phyloP scores from a whole-genome alignment of 345 rosid genomes.

The Hypericum androsaemum region DNA sequence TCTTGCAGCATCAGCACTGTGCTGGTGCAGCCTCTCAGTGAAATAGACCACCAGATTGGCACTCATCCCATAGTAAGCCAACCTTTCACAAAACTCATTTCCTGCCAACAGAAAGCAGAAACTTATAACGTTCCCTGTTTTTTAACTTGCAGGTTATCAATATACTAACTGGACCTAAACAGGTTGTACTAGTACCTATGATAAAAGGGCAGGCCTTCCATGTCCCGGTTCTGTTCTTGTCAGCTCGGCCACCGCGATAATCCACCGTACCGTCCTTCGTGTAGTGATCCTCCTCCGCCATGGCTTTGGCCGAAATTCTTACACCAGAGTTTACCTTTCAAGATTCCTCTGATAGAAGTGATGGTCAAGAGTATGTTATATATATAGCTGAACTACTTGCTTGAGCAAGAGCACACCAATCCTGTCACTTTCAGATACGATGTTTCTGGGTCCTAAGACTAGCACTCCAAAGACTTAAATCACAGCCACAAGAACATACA shows the following conservation, averaged over 20 bases:
- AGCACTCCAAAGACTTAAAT: no score
- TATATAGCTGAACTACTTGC: no score
- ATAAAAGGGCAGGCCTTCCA: conserved; percentile 84
- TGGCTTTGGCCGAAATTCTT: neutral
- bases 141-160: neutral
- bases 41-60: conserved; percentile 62
- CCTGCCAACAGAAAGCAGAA: conserved; percentile 25
- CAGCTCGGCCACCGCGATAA: conserved; percentile 45
- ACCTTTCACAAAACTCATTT: conserved; percentile 50
- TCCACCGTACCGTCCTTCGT: conserved; percentile 69
- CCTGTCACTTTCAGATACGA: no score
- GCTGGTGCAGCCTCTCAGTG: conserved; percentile 36
- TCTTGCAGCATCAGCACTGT: conserved; percentile 41
- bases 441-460: no score
- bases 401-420: no score
- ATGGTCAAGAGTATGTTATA: no score
- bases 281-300: conserved; percentile 34
- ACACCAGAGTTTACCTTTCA: no score
- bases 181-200: conserved; percentile 32
- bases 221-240: conserved; percentile 51
- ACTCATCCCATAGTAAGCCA: conserved; percentile 87
- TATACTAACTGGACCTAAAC: neutral
- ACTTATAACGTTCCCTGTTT: neutral
- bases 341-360: no score
- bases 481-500: no score